Percentiles rank a stretch among this genome's conserved stretches.
These are phyloP conservation scores for Solanum neorickii DNA, from an alignment of 257 asterid species.

Conservation along the genomic window DNA sequence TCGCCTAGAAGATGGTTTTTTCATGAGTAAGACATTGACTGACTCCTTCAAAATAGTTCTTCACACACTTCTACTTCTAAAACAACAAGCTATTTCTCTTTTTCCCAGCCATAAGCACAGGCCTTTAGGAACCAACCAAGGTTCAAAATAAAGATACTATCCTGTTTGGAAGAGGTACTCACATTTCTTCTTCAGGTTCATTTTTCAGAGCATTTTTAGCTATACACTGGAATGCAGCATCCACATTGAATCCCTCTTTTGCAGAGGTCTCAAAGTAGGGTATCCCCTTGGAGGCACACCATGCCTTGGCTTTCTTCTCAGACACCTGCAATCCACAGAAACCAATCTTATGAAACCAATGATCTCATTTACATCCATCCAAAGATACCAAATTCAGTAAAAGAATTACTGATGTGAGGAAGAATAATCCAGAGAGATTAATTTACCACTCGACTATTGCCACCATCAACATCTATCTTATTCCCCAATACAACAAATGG, in stretches of 20 bases:
- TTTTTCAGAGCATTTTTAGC: constrained; percentile 50
- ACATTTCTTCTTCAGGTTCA: constrained; percentile 54
- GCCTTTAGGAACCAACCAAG: neutral
- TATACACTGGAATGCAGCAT: constrained; percentile 51
- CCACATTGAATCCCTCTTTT: constrained; percentile 54
- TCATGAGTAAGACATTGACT: neutral
- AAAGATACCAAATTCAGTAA: neutral
- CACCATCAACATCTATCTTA: constrained; percentile 50
- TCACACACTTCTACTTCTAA: neutral
- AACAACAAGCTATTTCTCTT: neutral
- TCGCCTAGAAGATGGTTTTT: neutral
- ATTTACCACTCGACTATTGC: constrained; percentile 56
- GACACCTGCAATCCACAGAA: constrained; percentile 29
- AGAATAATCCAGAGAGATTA: neutral
- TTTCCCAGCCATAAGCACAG: neutral
- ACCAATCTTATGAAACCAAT: neutral
- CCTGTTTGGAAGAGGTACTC: constrained; percentile 3
- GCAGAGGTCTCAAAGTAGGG: constrained; percentile 66
- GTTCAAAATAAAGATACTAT: neutral
- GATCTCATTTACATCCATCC: neutral
- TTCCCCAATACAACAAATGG: constrained; percentile 54
- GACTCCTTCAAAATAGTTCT: neutral
- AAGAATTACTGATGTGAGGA: neutral
- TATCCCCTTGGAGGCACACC: constrained; percentile 62
- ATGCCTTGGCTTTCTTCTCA: constrained; percentile 47